Percentiles rank a stretch among this genome's conserved stretches.
phyloP scores from a whole-genome alignment of 73 alveolate species.

The Tetrahymena elliotti region DNA sequence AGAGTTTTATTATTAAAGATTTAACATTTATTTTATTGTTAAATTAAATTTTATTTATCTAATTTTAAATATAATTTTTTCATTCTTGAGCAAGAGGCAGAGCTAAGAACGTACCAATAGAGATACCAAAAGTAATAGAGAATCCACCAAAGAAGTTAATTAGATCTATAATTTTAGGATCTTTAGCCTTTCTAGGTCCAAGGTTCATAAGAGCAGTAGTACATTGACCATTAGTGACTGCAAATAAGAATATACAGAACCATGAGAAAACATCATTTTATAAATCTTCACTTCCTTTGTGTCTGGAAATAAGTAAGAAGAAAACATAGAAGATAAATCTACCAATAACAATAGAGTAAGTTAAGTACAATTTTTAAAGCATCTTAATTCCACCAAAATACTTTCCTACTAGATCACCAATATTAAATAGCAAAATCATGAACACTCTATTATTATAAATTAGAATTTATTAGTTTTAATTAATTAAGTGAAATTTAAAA shows the following conservation, averaged over 20 bases:
- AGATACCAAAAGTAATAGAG: background rate
- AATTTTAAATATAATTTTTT: background rate
- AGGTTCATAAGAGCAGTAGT: background rate
- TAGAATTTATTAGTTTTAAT: background rate
- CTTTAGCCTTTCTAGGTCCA: background rate
- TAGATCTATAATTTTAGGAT: background rate
- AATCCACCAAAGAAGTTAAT: background rate
- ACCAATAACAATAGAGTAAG: background rate
- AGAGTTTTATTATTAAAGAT: background rate
- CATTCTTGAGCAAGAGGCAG: background rate
- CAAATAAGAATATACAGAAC: background rate
- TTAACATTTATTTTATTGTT: background rate
- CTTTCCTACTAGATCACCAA: background rate
- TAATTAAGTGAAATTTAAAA: background rate
- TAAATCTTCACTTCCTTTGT: background rate
- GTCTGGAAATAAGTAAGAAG: background rate
- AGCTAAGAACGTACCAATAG: background rate
- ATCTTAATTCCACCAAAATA: background rate
- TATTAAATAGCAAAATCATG: background rate
- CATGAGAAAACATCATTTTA: background rate
- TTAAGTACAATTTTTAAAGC: background rate
- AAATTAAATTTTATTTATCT: background rate
- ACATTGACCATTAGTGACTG: background rate
- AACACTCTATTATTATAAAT: background rate
- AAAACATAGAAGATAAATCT: background rate